These are phyloP conservation scores for Phoma sp. DNA, from an alignment of 2,329 filamentous ascomycete species.

Conservation along the genomic window DNA sequence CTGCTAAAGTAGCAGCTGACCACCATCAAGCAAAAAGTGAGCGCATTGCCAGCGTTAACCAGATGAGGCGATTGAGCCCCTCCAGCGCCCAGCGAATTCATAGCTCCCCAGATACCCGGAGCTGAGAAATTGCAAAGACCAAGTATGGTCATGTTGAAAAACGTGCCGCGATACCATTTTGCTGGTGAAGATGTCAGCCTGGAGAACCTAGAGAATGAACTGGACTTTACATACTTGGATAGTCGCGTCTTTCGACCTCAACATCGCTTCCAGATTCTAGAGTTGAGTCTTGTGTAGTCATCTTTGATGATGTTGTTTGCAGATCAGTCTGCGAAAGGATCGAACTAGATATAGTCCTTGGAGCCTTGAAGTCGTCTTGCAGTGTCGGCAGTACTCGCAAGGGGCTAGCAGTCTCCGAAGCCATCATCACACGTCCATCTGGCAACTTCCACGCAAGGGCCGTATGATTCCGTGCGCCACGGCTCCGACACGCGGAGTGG, in stretches of 20 bases:
- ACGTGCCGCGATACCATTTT: conserved; percentile 74
- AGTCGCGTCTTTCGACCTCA: conserved; percentile 28
- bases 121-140: conserved; percentile 74
- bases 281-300: conserved; percentile 22
- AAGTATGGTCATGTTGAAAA: conserved; percentile 75
- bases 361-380: background rate
- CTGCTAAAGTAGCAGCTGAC: conserved; percentile 72
- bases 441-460: background rate
- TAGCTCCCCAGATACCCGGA: conserved; percentile 73
- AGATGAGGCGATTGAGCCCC: conserved; percentile 69
- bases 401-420: conserved; percentile 9
- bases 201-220: background rate
- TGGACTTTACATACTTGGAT: conserved; percentile 27
- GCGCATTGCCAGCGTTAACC: conserved; percentile 72
- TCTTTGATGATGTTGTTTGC: conserved; percentile 1
- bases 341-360: conserved; percentile 5
- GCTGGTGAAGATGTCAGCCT: conserved; percentile 46
- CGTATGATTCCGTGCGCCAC: background rate
- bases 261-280: conserved; percentile 29
- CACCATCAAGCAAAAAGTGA: conserved; percentile 77
- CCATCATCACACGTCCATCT: background rate
- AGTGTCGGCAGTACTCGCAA: conserved; percentile 1
- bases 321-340: background rate
- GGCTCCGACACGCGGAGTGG: conserved; percentile 3
- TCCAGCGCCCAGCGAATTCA: conserved; percentile 76